These are phyloP conservation scores for Ceratocystis lukuohia DNA, from an alignment of 2,329 filamentous ascomycete genomes.

Conservation along the genomic window DNA sequence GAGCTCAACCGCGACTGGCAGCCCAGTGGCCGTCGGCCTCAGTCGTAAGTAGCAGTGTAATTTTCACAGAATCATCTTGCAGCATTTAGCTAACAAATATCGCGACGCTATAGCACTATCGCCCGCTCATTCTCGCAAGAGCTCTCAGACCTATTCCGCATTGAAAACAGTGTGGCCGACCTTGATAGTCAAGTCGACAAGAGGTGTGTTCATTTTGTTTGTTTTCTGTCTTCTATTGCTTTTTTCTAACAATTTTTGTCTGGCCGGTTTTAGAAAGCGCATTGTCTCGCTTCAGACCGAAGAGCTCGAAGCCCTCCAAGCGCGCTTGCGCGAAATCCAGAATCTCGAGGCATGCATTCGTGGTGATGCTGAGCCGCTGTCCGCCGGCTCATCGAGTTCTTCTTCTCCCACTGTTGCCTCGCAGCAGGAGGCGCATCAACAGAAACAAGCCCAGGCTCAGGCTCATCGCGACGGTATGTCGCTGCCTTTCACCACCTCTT, in stretches of 20 bases:
- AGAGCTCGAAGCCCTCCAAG: constrained; percentile 77
- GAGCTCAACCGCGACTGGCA: constrained; percentile 69
- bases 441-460: constrained; percentile 20
- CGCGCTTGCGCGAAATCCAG: constrained; percentile 65
- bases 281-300: constrained; percentile 58
- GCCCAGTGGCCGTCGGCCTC: constrained; percentile 61
- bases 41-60: constrained; percentile 52
- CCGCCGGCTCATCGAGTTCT: constrained; percentile 13
- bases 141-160: constrained; percentile 77
- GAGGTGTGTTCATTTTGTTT: constrained; percentile 47
- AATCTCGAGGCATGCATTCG: constrained; percentile 72
- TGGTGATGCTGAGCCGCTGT: constrained; percentile 21
- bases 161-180: constrained; percentile 63
- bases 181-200: constrained; percentile 64
- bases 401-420: constrained; percentile 13
- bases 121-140: constrained; percentile 77
- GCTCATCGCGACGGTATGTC: constrained; percentile 19
- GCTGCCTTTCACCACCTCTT: constrained; percentile 17
- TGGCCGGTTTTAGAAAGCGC: constrained; percentile 51
- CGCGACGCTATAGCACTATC: constrained; percentile 49
- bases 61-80: not conserved
- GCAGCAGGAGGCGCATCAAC: constrained; percentile 19
- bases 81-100: constrained; percentile 8
- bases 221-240: constrained; percentile 7
- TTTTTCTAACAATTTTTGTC: constrained; percentile 11